Conservation (phyloP, 2,329 filamentous ascomycete genomes). For the Metarhizium sp. region DNA sequence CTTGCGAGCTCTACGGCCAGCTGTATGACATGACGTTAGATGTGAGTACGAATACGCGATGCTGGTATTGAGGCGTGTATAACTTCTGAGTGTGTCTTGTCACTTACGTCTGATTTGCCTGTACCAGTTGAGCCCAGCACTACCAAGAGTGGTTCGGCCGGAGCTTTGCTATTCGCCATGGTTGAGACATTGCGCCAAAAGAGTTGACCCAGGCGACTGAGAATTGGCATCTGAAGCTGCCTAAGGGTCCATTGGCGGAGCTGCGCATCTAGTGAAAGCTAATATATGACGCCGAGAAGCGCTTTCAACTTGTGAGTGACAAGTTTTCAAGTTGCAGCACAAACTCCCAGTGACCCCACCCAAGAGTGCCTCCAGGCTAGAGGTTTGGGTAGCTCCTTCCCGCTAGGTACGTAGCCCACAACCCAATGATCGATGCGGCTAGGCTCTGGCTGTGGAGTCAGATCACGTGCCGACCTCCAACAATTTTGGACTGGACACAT, state of each 20-base stretch:
- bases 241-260: not conserved
- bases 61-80: not conserved
- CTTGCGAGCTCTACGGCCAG: constrained; percentile 81
- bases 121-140: constrained; percentile 87
- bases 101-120: constrained; percentile 76
- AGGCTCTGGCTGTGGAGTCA: constrained; percentile 1
- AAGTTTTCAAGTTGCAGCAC: too few species aligned
- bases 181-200: constrained; percentile 25
- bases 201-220: constrained; percentile 14
- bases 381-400: not conserved
- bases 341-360: too few species aligned
- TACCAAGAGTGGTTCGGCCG: constrained; percentile 58
- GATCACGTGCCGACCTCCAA: constrained; percentile 25
- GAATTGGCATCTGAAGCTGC: constrained; percentile 15
- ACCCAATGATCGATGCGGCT: not conserved
- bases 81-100: too few species aligned
- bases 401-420: not conserved
- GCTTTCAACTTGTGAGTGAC: not conserved
- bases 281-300: not conserved
- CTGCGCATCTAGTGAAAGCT: not conserved
- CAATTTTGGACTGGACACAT: constrained; percentile 34
- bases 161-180: constrained; percentile 30
- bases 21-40: constrained; percentile 32
- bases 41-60: not conserved
- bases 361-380: too few species aligned